These are phyloP conservation scores for Xylaria sp. DNA, from an alignment of 2,329 filamentous ascomycete species.

Conservation along the genomic window DNA sequence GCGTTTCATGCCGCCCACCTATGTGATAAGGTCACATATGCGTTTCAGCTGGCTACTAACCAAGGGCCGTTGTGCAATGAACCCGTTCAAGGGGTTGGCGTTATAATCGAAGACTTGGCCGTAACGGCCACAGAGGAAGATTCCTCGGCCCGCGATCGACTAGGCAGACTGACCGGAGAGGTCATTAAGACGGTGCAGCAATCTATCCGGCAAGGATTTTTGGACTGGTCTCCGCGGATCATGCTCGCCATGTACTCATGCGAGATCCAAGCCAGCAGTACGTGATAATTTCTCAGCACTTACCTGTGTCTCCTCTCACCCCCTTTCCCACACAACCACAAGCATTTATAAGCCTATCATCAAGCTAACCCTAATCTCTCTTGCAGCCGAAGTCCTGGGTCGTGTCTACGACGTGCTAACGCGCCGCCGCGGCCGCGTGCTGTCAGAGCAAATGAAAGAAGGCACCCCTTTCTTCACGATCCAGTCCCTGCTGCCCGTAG, in stretches of 20 bases:
- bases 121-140: constrained; percentile 61
- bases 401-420: constrained; percentile 98
- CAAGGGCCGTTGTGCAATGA: constrained; percentile 93
- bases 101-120: constrained; percentile 82
- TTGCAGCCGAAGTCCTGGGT: constrained; percentile 83
- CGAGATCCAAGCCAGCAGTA: constrained; percentile 93
- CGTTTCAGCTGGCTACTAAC: constrained; percentile 88
- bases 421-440: constrained; percentile 84
- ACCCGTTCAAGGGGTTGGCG: constrained; percentile 89
- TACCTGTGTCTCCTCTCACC: too few species aligned
- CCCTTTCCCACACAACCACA: background rate
- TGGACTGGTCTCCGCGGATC: constrained; percentile 95
- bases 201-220: constrained; percentile 81
- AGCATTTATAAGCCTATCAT: too few species aligned
- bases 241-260: constrained; percentile 97
- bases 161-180: constrained; percentile 87
- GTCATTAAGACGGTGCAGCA: constrained; percentile 88
- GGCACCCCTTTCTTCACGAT: constrained; percentile 98
- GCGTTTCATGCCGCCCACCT: constrained; percentile 70
- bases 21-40: constrained; percentile 88
- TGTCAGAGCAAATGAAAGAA: constrained; percentile 90
- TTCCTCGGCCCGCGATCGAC: constrained; percentile 65
- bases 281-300: constrained; percentile 42
- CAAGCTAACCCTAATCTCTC: constrained; percentile 14
- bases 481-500: constrained; percentile 83